phyloP scores from a whole-genome alignment of 2,329 filamentous ascomycete genomes.

The Cercospora janseana region DNA sequence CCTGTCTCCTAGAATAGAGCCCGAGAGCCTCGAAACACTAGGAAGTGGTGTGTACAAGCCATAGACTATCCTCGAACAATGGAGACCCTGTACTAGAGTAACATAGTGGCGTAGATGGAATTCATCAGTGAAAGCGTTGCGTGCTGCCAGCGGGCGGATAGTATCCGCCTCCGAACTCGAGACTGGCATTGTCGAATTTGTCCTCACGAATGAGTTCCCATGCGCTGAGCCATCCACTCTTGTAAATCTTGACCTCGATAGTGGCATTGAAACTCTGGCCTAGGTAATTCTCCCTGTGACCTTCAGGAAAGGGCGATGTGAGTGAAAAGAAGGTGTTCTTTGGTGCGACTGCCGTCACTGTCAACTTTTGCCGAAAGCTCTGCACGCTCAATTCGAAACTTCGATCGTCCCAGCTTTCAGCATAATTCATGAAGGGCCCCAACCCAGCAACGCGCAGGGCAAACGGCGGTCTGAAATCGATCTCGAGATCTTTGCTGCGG shows the following conservation, averaged over 20 bases:
- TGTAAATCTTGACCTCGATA: slow-evolving; percentile 45
- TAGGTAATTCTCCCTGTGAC: slow-evolving; percentile 46
- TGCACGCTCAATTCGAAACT: slow-evolving; percentile 41
- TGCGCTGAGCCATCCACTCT: slow-evolving; percentile 40
- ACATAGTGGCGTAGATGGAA: background rate
- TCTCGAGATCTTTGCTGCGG: slow-evolving; percentile 38
- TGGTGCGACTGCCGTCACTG: slow-evolving; percentile 43
- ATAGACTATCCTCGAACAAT: background rate
- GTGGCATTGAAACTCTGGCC: slow-evolving; percentile 49
- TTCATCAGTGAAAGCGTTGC: slow-evolving; percentile 40
- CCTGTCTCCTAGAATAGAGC: background rate
- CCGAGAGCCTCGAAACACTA: background rate
- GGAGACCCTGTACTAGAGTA: background rate
- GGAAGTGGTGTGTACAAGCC: slow-evolving; percentile 5
- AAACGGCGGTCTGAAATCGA: slow-evolving; percentile 49
- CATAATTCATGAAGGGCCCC: slow-evolving; percentile 46
- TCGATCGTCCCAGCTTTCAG: slow-evolving; percentile 42
- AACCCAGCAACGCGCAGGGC: slow-evolving; percentile 41
- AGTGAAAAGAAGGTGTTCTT: slow-evolving; percentile 48
- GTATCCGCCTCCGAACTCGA: slow-evolving; percentile 52
- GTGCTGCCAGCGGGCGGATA: slow-evolving; percentile 44
- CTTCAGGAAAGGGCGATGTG: slow-evolving; percentile 48
- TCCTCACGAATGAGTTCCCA: slow-evolving; percentile 45
- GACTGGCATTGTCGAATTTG: slow-evolving; percentile 44
- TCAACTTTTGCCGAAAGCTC: slow-evolving; percentile 44